Evolutionary conservation across 2,329 filamentous ascomycete species (phyloP).

Genomic region (Cytospora piceicola): DNA sequence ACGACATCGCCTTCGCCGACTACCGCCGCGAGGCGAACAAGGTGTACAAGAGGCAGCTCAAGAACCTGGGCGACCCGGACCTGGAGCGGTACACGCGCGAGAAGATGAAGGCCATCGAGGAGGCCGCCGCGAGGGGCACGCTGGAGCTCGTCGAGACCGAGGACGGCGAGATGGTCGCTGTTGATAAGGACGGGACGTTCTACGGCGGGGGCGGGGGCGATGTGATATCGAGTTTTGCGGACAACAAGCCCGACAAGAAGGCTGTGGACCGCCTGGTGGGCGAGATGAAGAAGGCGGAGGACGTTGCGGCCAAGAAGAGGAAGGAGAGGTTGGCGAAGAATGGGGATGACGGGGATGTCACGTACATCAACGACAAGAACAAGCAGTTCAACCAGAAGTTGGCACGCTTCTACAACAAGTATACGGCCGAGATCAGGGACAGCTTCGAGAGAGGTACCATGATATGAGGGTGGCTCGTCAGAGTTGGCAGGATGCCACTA

Average conservation of each 20-base stretch:
- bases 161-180: slow-evolving; percentile 88
- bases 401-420: slow-evolving; percentile 96
- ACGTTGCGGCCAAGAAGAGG: slow-evolving; percentile 82
- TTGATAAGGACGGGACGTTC: slow-evolving; percentile 89
- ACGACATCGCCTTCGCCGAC: slow-evolving; percentile 89
- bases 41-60: slow-evolving; percentile 89
- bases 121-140: slow-evolving; percentile 80
- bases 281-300: slow-evolving; percentile 87
- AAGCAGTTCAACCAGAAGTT: slow-evolving; percentile 99
- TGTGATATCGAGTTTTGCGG: slow-evolving; percentile 77
- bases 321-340: slow-evolving; percentile 76
- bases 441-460: slow-evolving; percentile 97
- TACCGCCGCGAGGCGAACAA: slow-evolving; percentile 87
- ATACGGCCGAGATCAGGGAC: slow-evolving; percentile 94
- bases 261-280: slow-evolving; percentile 86
- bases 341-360: slow-evolving; percentile 88
- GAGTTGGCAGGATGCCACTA: not conserved
- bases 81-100: slow-evolving; percentile 84
- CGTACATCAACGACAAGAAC: slow-evolving; percentile 99
- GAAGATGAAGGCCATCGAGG: slow-evolving; percentile 83
- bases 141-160: slow-evolving; percentile 96
- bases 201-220: slow-evolving; percentile 87
- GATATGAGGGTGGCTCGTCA: slow-evolving; percentile 60
- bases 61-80: slow-evolving; percentile 73
- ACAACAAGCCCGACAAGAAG: slow-evolving; percentile 85